phyloP scores from a whole-genome alignment of 139 green algal genomes.

The Chlorella vulgaris region DNA sequence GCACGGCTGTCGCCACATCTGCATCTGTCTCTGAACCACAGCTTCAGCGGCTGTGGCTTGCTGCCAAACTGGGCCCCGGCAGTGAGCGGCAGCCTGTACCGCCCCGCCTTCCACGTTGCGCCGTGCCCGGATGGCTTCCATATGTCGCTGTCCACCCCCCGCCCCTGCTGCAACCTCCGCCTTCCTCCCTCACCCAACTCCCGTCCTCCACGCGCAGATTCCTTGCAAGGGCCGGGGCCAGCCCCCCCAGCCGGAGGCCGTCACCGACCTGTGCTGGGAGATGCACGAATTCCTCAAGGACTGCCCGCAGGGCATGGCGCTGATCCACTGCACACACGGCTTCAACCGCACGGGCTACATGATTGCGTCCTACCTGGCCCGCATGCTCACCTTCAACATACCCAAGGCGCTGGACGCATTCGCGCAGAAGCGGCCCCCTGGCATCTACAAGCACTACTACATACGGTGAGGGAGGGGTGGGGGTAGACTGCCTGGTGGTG shows the following conservation, averaged over 20 bases:
- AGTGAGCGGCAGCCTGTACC: too few relatives aligned
- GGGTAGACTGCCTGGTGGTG: background rate
- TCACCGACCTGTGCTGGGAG: conserved; percentile 84
- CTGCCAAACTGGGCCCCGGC: background rate
- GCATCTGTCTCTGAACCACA: too few relatives aligned
- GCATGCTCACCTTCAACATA: conserved; percentile 48
- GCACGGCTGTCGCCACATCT: background rate
- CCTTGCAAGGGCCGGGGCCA: conserved; percentile 76
- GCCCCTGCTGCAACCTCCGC: too few relatives aligned
- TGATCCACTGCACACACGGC: conserved; percentile 99
- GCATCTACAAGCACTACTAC: conserved; percentile 99
- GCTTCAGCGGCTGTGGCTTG: too few relatives aligned
- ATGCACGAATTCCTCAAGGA: conserved; percentile 47
- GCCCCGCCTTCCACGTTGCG: too few relatives aligned
- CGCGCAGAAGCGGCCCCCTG: conserved; percentile 72
- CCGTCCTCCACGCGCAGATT: conserved; percentile 59
- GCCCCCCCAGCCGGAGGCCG: conserved; percentile 72
- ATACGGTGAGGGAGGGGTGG: conserved; percentile 47
- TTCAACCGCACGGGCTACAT: conserved; percentile 95
- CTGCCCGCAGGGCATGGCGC: conserved; percentile 23
- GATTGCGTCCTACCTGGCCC: conserved; percentile 66
- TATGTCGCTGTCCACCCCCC: too few relatives aligned
- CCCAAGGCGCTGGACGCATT: conserved; percentile 72
- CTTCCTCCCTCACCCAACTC: background rate
- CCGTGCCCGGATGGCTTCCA: too few relatives aligned